Evolutionary conservation across 2,329 filamentous ascomycete species (phyloP).

Genomic region (Didymella pomorum): DNA sequence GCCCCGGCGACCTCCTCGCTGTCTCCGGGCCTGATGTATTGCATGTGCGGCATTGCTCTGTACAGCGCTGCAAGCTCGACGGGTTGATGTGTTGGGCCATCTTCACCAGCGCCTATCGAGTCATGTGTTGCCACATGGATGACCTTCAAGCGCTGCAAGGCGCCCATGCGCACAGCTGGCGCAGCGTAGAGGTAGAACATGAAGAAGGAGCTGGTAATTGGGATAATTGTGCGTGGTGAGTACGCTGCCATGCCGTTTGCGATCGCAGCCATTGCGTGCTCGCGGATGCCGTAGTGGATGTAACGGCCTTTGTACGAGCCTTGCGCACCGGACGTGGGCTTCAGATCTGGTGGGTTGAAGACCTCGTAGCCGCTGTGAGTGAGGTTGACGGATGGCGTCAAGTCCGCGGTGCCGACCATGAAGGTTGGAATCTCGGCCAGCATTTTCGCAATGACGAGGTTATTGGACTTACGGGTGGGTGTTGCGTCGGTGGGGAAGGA

Average conservation of each 20-base stretch:
- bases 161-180: constrained; percentile 67
- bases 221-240: constrained; percentile 58
- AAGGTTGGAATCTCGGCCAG: constrained; percentile 88
- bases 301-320: constrained; percentile 65
- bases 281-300: constrained; percentile 52
- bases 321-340: constrained; percentile 56
- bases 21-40: constrained; percentile 67
- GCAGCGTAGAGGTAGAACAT: constrained; percentile 70
- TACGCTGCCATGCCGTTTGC: constrained; percentile 65
- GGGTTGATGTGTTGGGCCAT: constrained; percentile 70
- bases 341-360: constrained; percentile 56
- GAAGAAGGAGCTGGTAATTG: constrained; percentile 67
- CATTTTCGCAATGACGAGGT: constrained; percentile 60
- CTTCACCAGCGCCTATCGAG: constrained; percentile 61
- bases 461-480: constrained; percentile 60
- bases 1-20: constrained; percentile 66
- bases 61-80: constrained; percentile 65
- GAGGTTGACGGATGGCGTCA: constrained; percentile 62
- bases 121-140: constrained; percentile 71
- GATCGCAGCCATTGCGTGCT: constrained; percentile 49
- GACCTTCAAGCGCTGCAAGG: constrained; percentile 62
- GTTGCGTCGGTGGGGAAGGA: constrained; percentile 59
- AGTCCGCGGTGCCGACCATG: constrained; percentile 74
- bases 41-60: constrained; percentile 68
- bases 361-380: constrained; percentile 58